phyloP scores from a whole-genome alignment of 768 basidiomycete genomes.

The Rubroboletus satanas region DNA sequence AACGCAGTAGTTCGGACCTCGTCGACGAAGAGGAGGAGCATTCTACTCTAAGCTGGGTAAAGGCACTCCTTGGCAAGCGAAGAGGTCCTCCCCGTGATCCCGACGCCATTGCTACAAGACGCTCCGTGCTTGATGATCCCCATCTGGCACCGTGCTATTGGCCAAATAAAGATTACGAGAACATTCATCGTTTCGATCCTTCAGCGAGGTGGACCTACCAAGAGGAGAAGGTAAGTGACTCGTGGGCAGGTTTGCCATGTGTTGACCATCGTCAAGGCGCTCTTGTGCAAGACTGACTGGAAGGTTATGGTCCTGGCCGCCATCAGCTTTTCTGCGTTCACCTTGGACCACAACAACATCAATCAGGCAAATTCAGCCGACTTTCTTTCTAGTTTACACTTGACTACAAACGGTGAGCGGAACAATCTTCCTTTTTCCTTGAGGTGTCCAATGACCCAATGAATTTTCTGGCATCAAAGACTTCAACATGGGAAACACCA shows the following conservation, averaged over 20 bases:
- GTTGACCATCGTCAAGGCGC: conserved; percentile 28
- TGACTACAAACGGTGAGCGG: conserved; percentile 45
- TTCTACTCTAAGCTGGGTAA: not conserved
- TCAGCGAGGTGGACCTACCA: conserved; percentile 55
- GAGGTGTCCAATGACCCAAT: not conserved
- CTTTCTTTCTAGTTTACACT: conserved; percentile 50
- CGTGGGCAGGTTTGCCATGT: too few species aligned
- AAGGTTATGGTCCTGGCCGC: conserved; percentile 56
- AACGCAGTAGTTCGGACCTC: not conserved
- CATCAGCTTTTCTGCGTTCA: conserved; percentile 54
- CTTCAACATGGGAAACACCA: conserved; percentile 53
- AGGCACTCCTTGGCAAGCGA: not conserved
- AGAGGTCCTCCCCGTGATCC: conserved; percentile 10
- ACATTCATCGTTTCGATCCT: conserved; percentile 53
- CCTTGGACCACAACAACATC: conserved; percentile 52
- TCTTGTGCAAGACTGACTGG: conserved; percentile 57
- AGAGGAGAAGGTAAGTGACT: conserved; percentile 44
- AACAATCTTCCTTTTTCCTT: not conserved
- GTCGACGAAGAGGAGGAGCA: conserved; percentile 4
- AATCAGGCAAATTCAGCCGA: conserved; percentile 56
- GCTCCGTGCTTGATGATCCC: conserved; percentile 52
- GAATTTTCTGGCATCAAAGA: conserved; percentile 30
- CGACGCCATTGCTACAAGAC: conserved; percentile 45
- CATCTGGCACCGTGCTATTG: conserved; percentile 30
- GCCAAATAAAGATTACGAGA: conserved; percentile 53